A percentile compares a stretch with the other conserved stretches of the same genome.
phyloP scores from a whole-genome alignment of 148 eudicot genomes.

The Persicaria maculosa region DNA sequence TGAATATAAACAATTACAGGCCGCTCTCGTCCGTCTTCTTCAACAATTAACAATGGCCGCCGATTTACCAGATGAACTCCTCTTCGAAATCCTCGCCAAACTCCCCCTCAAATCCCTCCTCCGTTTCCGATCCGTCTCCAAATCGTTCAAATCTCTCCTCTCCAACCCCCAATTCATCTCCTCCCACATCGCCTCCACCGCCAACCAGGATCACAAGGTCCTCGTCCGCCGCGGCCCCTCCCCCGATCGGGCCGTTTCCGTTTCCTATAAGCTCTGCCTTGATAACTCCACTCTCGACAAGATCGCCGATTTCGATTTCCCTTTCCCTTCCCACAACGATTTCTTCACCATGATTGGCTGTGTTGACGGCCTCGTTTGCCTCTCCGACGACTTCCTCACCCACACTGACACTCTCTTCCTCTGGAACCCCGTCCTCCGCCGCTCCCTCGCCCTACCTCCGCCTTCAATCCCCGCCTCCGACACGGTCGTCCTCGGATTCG shows the following conservation, averaged over 20 bases:
- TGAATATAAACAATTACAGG: no score
- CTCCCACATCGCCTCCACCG: not conserved
- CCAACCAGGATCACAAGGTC: not conserved
- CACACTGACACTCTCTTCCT: not conserved
- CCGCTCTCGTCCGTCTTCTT: no score
- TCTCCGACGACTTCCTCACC: slow-evolving; percentile 10
- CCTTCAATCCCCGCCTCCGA: not conserved
- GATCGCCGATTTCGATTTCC: slow-evolving; percentile 7
- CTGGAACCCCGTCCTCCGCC: slow-evolving; percentile 21
- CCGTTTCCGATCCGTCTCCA: slow-evolving; percentile 8
- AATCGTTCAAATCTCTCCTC: not conserved
- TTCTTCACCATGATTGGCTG: slow-evolving; percentile 18
- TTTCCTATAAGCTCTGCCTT: not conserved
- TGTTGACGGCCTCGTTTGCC: slow-evolving; percentile 19
- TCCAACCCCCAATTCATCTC: not conserved
- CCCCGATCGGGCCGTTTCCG: not conserved
- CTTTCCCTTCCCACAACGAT: not conserved
- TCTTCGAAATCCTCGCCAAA: not conserved
- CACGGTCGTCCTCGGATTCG: slow-evolving; percentile 6
- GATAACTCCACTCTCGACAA: slow-evolving; percentile 10
- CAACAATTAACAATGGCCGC: not conserved
- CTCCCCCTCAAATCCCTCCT: slow-evolving; percentile 5
- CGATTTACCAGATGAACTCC: not conserved
- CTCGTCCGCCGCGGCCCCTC: slow-evolving; percentile 5
- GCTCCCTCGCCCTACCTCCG: slow-evolving; percentile 11